Evolutionary conservation across 2,329 filamentous ascomycete species (phyloP).

Genomic region (Berkeleyomyces basicola): DNA sequence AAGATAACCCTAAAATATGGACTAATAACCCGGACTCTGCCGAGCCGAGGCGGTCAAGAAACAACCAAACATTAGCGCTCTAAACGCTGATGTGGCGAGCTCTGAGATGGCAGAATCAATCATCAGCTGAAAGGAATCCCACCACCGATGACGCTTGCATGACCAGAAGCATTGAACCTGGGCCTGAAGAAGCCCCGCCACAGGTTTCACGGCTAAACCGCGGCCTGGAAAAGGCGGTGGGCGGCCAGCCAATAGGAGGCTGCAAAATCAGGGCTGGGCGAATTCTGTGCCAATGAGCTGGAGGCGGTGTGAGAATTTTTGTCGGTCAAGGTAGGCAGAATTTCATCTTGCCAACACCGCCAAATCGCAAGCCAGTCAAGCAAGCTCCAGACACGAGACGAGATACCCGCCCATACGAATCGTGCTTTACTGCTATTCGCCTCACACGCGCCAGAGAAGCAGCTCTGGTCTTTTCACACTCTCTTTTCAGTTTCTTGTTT

Average conservation of each 20-base stretch:
- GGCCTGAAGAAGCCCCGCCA: conserved; percentile 5
- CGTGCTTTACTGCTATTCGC: background rate
- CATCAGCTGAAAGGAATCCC: background rate
- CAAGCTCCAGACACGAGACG: background rate
- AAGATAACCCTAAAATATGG: too few species aligned
- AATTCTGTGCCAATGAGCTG: conserved; percentile 5
- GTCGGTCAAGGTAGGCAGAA: conserved; percentile 27
- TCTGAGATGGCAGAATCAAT: conserved; percentile 9
- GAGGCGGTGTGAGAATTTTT: conserved; percentile 28
- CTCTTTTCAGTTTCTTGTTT: background rate
- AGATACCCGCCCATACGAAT: background rate
- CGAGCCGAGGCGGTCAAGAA: background rate
- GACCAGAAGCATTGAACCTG: background rate
- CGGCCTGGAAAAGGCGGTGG: conserved; percentile 12
- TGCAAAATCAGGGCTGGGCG: background rate
- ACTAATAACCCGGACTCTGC: too few species aligned
- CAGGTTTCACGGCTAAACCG: conserved; percentile 7
- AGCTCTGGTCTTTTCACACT: background rate
- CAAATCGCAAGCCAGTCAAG: background rate
- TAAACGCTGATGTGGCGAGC: background rate
- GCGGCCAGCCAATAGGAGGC: conserved; percentile 3
- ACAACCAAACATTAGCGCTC: background rate
- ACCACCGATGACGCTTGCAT: background rate
- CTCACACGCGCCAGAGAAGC: background rate
- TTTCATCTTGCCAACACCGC: conserved; percentile 15